Percentiles rank a stretch among this genome's conserved stretches.
Conservation (phyloP, 768 basidiomycete genomes). For the Kwoniella sp. region DNA sequence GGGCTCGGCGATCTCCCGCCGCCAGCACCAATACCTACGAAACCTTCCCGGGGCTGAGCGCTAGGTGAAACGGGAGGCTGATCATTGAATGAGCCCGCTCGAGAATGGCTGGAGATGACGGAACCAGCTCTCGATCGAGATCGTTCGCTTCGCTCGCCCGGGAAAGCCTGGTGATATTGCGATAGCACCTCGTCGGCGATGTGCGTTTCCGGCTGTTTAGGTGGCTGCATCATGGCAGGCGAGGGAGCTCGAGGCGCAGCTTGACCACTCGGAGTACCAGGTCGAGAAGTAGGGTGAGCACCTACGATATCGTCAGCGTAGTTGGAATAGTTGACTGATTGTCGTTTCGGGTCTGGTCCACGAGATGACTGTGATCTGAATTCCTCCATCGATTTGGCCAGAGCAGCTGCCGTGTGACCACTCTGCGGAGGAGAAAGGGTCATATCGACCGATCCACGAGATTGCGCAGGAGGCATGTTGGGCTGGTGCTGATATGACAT, state of each 20-base stretch:
- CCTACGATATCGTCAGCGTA: slow-evolving; percentile 81
- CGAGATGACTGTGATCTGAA: slow-evolving; percentile 52
- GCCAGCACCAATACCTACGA: slow-evolving; percentile 76
- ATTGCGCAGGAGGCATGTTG: slow-evolving; percentile 18
- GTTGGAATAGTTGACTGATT: slow-evolving; percentile 67
- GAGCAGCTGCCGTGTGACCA: slow-evolving; percentile 56
- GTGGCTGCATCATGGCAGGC: slow-evolving; percentile 71
- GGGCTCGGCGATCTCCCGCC: slow-evolving; percentile 59
- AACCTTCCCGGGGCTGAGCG: slow-evolving; percentile 60
- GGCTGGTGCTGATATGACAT: slow-evolving; percentile 39
- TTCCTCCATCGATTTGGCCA: slow-evolving; percentile 56
- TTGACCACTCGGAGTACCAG: slow-evolving; percentile 65
- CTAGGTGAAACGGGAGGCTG: slow-evolving; percentile 44
- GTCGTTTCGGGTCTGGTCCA: slow-evolving; percentile 33
- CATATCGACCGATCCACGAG: slow-evolving; percentile 39
- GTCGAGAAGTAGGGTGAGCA: slow-evolving; percentile 71
- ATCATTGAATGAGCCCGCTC: slow-evolving; percentile 44
- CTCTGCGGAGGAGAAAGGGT: slow-evolving; percentile 50
- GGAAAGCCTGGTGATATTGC: slow-evolving; percentile 81
- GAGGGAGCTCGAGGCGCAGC: slow-evolving; percentile 55
- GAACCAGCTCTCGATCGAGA: slow-evolving; percentile 37
- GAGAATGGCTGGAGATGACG: slow-evolving; percentile 27
- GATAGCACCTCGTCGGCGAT: slow-evolving; percentile 70
- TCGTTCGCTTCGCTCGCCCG: slow-evolving; percentile 65
- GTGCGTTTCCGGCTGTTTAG: slow-evolving; percentile 55